These are phyloP conservation scores for Candida orba DNA, from an alignment of 805 yeast species.

Conservation along the genomic window DNA sequence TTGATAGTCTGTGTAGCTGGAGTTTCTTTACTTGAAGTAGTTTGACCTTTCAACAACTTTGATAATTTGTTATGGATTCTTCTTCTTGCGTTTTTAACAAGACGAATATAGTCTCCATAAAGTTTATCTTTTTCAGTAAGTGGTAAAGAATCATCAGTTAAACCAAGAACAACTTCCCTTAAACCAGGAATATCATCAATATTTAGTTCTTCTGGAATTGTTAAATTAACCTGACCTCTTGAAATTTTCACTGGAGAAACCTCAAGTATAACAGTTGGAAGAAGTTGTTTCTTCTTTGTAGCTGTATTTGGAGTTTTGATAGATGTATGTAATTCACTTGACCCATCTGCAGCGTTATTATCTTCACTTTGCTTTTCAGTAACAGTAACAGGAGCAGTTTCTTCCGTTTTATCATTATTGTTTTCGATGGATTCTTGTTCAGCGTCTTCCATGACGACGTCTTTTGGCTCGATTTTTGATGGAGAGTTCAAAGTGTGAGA, in stretches of 20 bases:
- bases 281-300: not conserved
- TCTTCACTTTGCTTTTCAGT: not conserved
- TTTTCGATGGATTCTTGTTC: not conserved
- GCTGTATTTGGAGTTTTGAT: not conserved
- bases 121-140: not conserved
- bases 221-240: not conserved
- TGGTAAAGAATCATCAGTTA: not conserved
- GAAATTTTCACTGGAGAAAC: conserved; percentile 1
- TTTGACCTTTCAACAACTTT: not conserved
- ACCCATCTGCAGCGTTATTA: not conserved
- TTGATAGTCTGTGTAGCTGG: too few relatives aligned
- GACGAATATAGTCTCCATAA: conserved; percentile 2
- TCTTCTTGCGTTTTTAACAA: conserved; percentile 8
- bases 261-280: not conserved
- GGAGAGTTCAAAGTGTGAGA: not conserved
- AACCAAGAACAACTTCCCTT: not conserved
- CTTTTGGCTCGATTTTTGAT: not conserved
- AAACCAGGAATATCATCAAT: conserved; percentile 9
- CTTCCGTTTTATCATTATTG: not conserved
- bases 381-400: not conserved
- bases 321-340: too few relatives aligned
- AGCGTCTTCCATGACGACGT: not conserved
- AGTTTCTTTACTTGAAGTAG: too few relatives aligned
- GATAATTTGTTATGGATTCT: conserved; percentile 3
- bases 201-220: conserved; percentile 1